These are phyloP conservation scores for Clohesyomyces aquaticus DNA, from an alignment of 495 filamentous ascomycete species.

Conservation along the genomic window DNA sequence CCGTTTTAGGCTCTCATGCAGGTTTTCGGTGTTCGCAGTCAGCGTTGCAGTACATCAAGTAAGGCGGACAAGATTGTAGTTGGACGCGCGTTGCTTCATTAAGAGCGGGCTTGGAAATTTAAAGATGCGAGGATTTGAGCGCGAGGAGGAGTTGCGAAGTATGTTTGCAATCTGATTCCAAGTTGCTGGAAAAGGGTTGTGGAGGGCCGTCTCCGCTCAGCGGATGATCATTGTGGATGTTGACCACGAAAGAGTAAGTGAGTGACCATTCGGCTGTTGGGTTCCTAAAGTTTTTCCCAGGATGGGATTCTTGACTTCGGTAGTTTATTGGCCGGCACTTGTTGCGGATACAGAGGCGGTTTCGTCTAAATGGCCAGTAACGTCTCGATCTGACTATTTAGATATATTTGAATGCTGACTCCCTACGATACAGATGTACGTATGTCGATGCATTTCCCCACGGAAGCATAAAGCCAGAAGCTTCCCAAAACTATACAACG, in stretches of 20 bases:
- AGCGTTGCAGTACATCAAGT: constrained; percentile 7
- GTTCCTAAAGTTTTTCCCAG: constrained; percentile 5
- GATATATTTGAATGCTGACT: background rate
- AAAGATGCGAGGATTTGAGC: background rate
- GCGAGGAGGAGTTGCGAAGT: no score
- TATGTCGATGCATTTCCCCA: no score
- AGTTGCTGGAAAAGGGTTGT: no score
- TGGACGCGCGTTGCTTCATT: constrained; percentile 24
- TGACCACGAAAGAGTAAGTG: no score
- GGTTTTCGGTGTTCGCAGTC: no score
- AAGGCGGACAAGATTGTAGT: background rate
- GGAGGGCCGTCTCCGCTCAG: no score
- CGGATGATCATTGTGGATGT: no score
- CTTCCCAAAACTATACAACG: no score
- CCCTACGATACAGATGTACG: background rate
- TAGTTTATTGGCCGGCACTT: constrained; percentile 7
- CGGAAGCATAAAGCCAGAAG: no score
- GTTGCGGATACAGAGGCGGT: constrained; percentile 12
- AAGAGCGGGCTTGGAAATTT: background rate
- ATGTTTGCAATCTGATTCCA: no score
- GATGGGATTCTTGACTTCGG: constrained; percentile 13
- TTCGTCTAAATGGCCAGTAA: background rate
- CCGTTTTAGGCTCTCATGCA: no score
- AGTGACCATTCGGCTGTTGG: background rate
- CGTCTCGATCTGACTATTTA: background rate